Evolutionary conservation across 306 rosid species (phyloP), one percentile per base, ranked within the genome.

Genomic region (Cyamopsis tetragonoloba): DNA sequence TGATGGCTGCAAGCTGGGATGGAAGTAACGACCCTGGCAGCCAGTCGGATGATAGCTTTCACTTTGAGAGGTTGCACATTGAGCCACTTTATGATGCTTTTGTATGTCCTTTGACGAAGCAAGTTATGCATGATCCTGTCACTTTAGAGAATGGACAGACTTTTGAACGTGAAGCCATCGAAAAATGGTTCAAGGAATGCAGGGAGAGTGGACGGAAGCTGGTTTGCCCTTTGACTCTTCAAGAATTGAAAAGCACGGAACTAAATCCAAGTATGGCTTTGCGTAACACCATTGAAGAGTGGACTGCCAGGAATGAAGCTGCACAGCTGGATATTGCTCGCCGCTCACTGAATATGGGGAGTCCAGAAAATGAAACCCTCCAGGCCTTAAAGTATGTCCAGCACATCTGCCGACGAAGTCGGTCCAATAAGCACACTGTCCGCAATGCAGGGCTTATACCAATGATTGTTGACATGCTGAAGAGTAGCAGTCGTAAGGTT

Each of bases 231-330:
- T 76, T 88, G 73, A 95, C 99, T 7, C 79, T 61, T 6, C 86
- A 77, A 28, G 96, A 95, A 70, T 67, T 95, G 13, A 83, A 28
- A 77, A 88, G 66, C 60, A 14, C 81, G 3, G 97, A 85, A 28
- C 71, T 95, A 81, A 95, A 95, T 79, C 92, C 99, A 42, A 95
- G 99, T 76, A 86, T 88, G 69, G 99, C 99, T 72, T 60, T 95
- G 82, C 87, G 97, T 10, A 88, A 95, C 91, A 95, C 99, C 75
- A 90, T 95, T 66, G 99, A 95, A 77, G 99, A 95, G 82, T 95
- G 99, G 99, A 95, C 80, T 79, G 81, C 96, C 4, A 95, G 99
- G 83, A 95, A 95, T 70, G 96, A 88, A 80, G 85, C 96, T 62
- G 96, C 85, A 63, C 97, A 95, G 89, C 87, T 95, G 68, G 99